These are phyloP conservation scores for Parastagonospora nodorum DNA, from an alignment of 2,329 filamentous ascomycete species.

Conservation along the genomic window DNA sequence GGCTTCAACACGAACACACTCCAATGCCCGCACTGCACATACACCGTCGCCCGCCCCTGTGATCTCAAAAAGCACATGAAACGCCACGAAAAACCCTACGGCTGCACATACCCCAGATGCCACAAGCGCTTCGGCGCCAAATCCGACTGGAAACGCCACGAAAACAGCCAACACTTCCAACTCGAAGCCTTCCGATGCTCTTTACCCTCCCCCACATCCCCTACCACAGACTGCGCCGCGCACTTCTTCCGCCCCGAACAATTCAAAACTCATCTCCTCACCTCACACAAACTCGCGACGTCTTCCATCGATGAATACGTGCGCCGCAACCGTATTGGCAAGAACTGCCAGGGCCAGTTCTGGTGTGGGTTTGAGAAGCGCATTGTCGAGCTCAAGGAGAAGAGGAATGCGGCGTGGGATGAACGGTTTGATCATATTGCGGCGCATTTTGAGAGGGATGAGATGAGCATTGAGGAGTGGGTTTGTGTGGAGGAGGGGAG, in stretches of 20 bases:
- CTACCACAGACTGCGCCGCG: conserved; percentile 56
- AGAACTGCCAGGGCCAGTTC: conserved; percentile 68
- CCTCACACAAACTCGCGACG: conserved; percentile 51
- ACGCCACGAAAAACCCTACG: conserved; percentile 79
- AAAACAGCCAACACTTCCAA: conserved; percentile 77
- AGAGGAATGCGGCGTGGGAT: conserved; percentile 62
- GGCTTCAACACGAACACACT: conserved; percentile 12
- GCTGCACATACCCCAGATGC: conserved; percentile 75
- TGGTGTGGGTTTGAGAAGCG: conserved; percentile 89
- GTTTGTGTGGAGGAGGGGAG: conserved; percentile 46
- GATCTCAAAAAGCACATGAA: conserved; percentile 74
- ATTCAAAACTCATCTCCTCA: conserved; percentile 66
- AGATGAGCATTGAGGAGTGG: conserved; percentile 63
- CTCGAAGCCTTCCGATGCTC: conserved; percentile 75
- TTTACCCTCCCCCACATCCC: conserved; percentile 1
- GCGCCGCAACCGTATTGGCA: conserved; percentile 62
- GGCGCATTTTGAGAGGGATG: conserved; percentile 66
- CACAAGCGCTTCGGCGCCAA: conserved; percentile 83
- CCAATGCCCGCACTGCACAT: conserved; percentile 27
- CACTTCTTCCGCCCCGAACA: conserved; percentile 63
- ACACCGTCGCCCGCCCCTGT: conserved; percentile 40
- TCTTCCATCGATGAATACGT: conserved; percentile 51
- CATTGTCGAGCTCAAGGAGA: conserved; percentile 59
- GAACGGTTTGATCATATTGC: conserved; percentile 77
- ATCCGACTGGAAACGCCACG: conserved; percentile 92